A percentile compares a stretch with the other conserved stretches of the same genome.
Evolutionary conservation across 2,329 filamentous ascomycete species (phyloP).

Genomic region (Magnaporthiopsis incrustans): DNA sequence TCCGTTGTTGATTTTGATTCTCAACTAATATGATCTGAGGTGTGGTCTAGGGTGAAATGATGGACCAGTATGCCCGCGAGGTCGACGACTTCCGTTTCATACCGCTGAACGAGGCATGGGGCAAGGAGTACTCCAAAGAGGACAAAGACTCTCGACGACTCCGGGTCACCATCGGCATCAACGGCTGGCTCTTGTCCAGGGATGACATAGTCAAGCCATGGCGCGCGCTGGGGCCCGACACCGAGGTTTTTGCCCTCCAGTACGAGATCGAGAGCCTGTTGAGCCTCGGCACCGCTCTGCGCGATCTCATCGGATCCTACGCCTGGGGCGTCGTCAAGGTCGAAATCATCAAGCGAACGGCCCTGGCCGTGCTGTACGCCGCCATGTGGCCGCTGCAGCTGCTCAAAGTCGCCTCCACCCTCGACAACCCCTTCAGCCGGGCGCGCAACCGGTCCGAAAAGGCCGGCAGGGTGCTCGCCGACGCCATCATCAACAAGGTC

Average conservation of each 20-base stretch:
- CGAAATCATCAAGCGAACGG: conserved; percentile 66
- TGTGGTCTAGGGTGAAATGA: conserved; percentile 57
- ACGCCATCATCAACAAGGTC: conserved; percentile 72
- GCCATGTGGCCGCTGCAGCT: conserved; percentile 64
- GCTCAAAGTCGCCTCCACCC: conserved; percentile 55
- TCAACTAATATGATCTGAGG: neutral
- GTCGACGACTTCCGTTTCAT: conserved; percentile 78
- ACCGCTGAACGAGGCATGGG: conserved; percentile 50
- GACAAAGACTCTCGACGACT: conserved; percentile 42
- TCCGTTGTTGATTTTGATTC: neutral
- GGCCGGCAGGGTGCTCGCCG: conserved; percentile 70
- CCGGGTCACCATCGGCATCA: conserved; percentile 77
- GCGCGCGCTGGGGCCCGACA: conserved; percentile 61
- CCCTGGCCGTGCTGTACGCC: conserved; percentile 59
- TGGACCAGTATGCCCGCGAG: conserved; percentile 80
- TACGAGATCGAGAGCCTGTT: conserved; percentile 76
- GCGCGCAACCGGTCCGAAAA: conserved; percentile 72
- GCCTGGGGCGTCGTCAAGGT: conserved; percentile 68
- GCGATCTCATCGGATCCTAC: conserved; percentile 62
- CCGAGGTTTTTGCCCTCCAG: conserved; percentile 76
- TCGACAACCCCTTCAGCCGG: conserved; percentile 78
- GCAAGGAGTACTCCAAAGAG: conserved; percentile 21
- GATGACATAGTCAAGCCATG: conserved; percentile 74
- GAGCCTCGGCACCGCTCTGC: conserved; percentile 65
- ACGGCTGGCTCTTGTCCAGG: conserved; percentile 73